Conservation (phyloP, 495 filamentous ascomycete genomes). For the Podospora tetraspora region DNA sequence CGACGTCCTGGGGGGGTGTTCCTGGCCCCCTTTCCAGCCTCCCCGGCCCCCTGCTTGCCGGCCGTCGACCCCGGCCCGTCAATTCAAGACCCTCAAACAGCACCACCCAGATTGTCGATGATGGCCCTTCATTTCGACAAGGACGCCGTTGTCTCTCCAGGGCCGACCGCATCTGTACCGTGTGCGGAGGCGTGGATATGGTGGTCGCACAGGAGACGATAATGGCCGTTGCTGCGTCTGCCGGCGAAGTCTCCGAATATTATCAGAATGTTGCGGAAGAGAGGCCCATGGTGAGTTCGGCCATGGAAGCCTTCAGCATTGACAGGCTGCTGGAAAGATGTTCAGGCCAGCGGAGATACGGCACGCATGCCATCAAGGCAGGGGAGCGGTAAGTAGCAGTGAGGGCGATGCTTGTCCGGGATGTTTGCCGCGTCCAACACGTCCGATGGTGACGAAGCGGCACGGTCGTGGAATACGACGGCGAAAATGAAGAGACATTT, state of each 20-base stretch:
- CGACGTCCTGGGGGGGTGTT: not conserved
- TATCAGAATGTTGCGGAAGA: not conserved
- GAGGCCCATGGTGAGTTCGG: not conserved
- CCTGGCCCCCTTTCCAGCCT: conserved; percentile 15
- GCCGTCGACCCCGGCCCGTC: not conserved
- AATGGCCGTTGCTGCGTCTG: not conserved
- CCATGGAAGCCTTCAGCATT: not conserved
- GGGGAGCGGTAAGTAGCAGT: not conserved
- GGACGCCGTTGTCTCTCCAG: not conserved
- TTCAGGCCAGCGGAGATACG: conserved; percentile 2
- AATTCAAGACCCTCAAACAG: not conserved
- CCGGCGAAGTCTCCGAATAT: not conserved
- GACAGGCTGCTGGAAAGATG: not conserved
- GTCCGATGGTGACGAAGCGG: not conserved
- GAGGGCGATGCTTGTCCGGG: not conserved
- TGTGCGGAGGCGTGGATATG: not conserved
- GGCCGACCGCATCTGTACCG: not conserved
- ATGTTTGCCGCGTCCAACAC: not conserved
- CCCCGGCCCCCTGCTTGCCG: not conserved
- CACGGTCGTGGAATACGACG: not conserved
- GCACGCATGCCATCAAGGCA: not conserved
- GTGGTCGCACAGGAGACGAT: not conserved
- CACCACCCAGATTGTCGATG: not conserved
- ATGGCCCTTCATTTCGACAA: conserved; percentile 16
- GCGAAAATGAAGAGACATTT: not conserved